Evolutionary conservation across 108 stramenopile species (phyloP), one percentile per base, ranked within the genome.

Genomic region (Pseudonitzschia multiseries): DNA sequence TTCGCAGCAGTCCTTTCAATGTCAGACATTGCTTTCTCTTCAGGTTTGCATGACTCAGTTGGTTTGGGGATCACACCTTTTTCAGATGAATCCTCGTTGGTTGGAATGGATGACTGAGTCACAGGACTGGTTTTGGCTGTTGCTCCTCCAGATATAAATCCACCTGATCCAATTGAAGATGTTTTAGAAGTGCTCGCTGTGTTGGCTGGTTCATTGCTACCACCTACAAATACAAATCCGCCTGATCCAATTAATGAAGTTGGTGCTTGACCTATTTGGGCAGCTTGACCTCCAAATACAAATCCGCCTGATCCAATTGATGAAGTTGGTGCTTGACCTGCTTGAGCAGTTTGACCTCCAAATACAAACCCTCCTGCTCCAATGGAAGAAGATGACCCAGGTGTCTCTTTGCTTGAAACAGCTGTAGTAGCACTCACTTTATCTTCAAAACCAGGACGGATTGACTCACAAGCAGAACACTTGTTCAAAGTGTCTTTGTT

Each of bases 401-500:
- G 24, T 24, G 9, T 14, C 8, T 8, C 53, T 15, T 72, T 48
- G 61, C 27, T 29, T 62, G 24, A 15, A 27, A 12, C 60, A 22
- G 18, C 15, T 54, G 24, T 8, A 54, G 53, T 15, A 54, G 8
- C 53, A 54, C 8, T 2, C 72, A 44, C 28, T 14, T 33, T 42
- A 51, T 68, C 78, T 59, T 86, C 79, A 52, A 69, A 73, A 0
- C 93, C 93, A 12, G 93, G 87, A 67, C 87, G 85, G 15, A 67
- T 40, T 14, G 92, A 83, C 68, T 96, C 96, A 72, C 96, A 96
- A 24, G 96, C 85, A 26, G 63, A 69, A 68, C 96, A 96, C 67
- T 78, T 77, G 29, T 67, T 76, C 28, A 15, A 68, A 24, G 67
- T 79, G 22, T 73, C 77, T 0, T 67, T 60, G 82, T 95, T 96